Conservation (phyloP, 2,329 filamentous ascomycete species). For the Byssochlamys sp. region DNA sequence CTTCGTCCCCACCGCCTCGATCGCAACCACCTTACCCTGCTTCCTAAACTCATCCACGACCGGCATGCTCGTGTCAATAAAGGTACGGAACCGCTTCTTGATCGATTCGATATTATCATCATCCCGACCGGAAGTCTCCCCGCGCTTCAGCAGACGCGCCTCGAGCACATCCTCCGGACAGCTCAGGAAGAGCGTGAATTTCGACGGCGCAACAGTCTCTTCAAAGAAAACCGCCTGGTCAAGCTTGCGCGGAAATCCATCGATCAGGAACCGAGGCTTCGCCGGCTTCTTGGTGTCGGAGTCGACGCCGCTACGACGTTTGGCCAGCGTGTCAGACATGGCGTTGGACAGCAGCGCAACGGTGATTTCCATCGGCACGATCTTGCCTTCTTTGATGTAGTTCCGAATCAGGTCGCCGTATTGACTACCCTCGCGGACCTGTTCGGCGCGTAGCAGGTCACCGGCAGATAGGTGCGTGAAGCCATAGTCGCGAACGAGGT, state of each 20-base stretch:
- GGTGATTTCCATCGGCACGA: constrained; percentile 98
- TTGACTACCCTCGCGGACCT: constrained; percentile 72
- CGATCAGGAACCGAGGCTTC: constrained; percentile 65
- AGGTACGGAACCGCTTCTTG: constrained; percentile 88
- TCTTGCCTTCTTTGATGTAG: constrained; percentile 87
- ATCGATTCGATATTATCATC: constrained; percentile 96
- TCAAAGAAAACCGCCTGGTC: constrained; percentile 95
- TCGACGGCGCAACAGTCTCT: constrained; percentile 70
- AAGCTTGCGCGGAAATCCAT: constrained; percentile 89
- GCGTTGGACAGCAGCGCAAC: constrained; percentile 88
- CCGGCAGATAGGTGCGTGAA: constrained; percentile 91
- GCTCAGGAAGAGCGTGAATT: constrained; percentile 86
- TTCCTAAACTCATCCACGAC: constrained; percentile 77
- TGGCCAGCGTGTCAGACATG: constrained; percentile 62
- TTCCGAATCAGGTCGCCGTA: constrained; percentile 87
- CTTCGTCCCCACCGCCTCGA: constrained; percentile 60
- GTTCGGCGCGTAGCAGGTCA: constrained; percentile 86
- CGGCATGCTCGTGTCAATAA: constrained; percentile 93
- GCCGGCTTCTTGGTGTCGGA: constrained; percentile 14
- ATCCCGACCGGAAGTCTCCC: constrained; percentile 79
- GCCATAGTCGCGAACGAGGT: constrained; percentile 75
- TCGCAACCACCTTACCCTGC: constrained; percentile 68
- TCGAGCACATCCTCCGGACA: constrained; percentile 86
- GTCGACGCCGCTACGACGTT: constrained; percentile 17
- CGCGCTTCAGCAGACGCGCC: constrained; percentile 70